phyloP scores from a whole-genome alignment of 495 filamentous ascomycete species.

The Penicillium canescens region DNA sequence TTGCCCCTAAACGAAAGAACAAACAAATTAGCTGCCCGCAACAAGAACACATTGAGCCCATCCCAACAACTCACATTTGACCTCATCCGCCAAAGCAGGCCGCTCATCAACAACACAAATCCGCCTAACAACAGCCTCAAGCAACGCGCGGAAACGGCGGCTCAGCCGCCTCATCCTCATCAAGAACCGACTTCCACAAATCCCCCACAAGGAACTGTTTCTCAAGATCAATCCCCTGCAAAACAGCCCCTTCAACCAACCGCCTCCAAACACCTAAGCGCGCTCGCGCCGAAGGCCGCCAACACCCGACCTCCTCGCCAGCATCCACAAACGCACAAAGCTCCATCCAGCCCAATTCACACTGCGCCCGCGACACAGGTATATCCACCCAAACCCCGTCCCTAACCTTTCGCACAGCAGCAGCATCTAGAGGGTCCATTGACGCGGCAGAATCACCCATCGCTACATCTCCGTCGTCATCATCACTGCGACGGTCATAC shows the following conservation, averaged over 20 bases:
- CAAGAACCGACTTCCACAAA: constrained; percentile 47
- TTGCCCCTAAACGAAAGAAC: constrained; percentile 36
- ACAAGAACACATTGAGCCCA: not conserved
- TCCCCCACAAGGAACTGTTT: constrained; percentile 50
- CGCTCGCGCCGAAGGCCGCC: constrained; percentile 42
- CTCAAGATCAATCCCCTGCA: constrained; percentile 46
- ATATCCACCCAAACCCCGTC: constrained; percentile 40
- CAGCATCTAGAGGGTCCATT: not conserved
- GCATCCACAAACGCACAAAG: constrained; percentile 49
- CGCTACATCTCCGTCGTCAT: constrained; percentile 19
- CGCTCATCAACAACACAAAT: constrained; percentile 32
- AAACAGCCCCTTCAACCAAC: constrained; percentile 42
- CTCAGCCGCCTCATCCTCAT: constrained; percentile 35
- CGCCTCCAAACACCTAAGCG: constrained; percentile 50
- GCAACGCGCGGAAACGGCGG: constrained; percentile 40
- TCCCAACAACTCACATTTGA: constrained; percentile 41
- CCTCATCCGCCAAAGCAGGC: constrained; percentile 15
- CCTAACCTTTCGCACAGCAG: constrained; percentile 14
- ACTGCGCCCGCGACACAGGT: constrained; percentile 46
- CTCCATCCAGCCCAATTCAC: constrained; percentile 47
- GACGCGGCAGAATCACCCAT: constrained; percentile 12
- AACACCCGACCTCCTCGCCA: constrained; percentile 21
- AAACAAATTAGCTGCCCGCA: constrained; percentile 6
- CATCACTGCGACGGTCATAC: constrained; percentile 29
- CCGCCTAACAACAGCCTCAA: constrained; percentile 45